Conservation (phyloP, 352 stramenopile species). For the Globisporangium rhizosaccharum region DNA sequence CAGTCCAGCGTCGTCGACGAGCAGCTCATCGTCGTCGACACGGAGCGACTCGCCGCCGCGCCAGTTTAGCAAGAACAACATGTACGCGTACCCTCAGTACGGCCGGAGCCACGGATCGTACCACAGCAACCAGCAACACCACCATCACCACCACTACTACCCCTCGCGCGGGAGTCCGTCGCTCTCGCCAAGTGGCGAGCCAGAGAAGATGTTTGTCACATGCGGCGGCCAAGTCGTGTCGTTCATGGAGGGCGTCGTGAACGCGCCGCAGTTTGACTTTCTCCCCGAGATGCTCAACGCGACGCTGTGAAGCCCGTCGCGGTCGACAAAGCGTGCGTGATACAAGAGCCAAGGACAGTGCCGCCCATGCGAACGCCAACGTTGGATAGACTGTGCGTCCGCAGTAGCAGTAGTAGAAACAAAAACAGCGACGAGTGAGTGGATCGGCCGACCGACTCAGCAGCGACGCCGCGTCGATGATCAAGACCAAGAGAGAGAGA, state of each 20-base stretch:
- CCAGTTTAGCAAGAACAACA: constrained; percentile 25
- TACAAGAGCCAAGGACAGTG: background rate
- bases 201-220: constrained; percentile 77
- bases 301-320: constrained; percentile 7
- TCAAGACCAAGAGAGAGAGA: no score
- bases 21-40: constrained; percentile 13
- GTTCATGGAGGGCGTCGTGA: constrained; percentile 82
- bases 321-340: background rate
- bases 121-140: constrained; percentile 5
- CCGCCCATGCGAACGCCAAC: no score
- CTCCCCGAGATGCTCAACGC: constrained; percentile 27
- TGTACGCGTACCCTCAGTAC: constrained; percentile 20
- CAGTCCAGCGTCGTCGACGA: constrained; percentile 15
- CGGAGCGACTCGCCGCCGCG: constrained; percentile 14
- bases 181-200: constrained; percentile 16
- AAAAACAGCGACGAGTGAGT: no score
- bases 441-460: no score
- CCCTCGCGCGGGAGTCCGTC: constrained; percentile 14
- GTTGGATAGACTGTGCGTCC: no score
- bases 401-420: no score
- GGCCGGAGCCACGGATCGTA: background rate
- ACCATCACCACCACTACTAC: constrained; percentile 15
- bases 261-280: constrained; percentile 54
- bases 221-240: constrained; percentile 72
- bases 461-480: no score